Percentiles rank a stretch among this genome's conserved stretches.
Conservation (phyloP, 2,329 filamentous ascomycete species). For the Xylariaceae sp. region DNA sequence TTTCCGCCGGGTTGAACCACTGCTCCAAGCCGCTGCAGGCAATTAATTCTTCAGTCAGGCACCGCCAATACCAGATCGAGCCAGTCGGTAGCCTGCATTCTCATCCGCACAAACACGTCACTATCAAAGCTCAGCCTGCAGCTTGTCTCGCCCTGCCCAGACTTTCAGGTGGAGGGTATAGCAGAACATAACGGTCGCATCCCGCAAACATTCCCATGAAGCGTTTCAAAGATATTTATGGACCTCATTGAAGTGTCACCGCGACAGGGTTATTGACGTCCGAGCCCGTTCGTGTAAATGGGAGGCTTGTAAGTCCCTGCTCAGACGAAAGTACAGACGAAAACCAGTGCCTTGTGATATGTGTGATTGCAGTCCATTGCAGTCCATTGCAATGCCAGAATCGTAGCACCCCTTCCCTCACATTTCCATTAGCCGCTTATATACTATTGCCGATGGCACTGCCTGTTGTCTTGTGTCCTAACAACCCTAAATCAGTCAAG, state of each 20-base stretch:
- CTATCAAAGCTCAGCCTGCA: too few relatives aligned
- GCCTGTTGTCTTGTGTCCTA: neutral
- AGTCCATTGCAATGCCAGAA: too few relatives aligned
- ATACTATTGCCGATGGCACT: neutral
- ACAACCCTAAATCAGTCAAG: too few relatives aligned
- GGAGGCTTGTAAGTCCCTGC: neutral
- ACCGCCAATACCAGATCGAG: neutral
- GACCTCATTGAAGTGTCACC: neutral
- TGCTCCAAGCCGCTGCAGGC: constrained; percentile 1
- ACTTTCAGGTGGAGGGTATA: too few relatives aligned
- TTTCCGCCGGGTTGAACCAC: neutral
- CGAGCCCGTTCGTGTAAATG: neutral
- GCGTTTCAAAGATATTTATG: constrained; percentile 5
- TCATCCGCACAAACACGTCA: neutral
- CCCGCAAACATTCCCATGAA: neutral
- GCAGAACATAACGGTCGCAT: constrained; percentile 1
- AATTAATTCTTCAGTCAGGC: constrained; percentile 3
- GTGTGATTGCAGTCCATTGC: too few relatives aligned
- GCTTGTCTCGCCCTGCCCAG: too few relatives aligned
- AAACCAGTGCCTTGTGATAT: neutral
- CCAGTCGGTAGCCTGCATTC: neutral
- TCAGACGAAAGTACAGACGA: too few relatives aligned
- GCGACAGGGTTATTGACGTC: neutral
- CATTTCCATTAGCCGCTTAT: neutral
- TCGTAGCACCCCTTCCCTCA: neutral